These are phyloP conservation scores for Backusella tuberculispora DNA, from an alignment of 192 early-diverging fungal species.

Conservation along the genomic window DNA sequence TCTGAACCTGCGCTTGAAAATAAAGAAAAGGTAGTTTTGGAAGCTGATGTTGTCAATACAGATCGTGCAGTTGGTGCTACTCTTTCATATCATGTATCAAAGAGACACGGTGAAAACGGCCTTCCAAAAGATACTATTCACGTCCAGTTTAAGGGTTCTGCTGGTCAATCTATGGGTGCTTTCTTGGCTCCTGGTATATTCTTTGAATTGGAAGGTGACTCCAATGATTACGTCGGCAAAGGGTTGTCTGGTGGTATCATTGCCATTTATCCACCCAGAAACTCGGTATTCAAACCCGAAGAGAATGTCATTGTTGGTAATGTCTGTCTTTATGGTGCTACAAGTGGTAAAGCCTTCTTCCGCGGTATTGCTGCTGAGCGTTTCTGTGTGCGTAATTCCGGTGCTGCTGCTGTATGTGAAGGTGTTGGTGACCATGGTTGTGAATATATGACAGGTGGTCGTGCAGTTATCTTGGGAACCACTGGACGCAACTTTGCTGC, in stretches of 20 bases:
- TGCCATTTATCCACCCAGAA: slow-evolving; percentile 89
- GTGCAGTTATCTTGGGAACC: slow-evolving; percentile 84
- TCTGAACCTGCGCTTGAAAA: slow-evolving; percentile 71
- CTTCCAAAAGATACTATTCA: slow-evolving; percentile 89
- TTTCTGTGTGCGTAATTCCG: slow-evolving; percentile 98
- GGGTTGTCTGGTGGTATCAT: slow-evolving; percentile 94
- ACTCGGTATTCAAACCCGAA: slow-evolving; percentile 76
- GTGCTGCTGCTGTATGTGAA: slow-evolving; percentile 94
- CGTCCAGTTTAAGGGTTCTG: slow-evolving; percentile 86
- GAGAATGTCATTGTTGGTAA: slow-evolving; percentile 97
- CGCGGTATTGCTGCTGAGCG: slow-evolving; percentile 96
- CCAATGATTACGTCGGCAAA: slow-evolving; percentile 99
- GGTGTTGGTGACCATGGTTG: slow-evolving; percentile 98
- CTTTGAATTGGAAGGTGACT: slow-evolving; percentile 94
- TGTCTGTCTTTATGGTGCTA: slow-evolving; percentile 97
- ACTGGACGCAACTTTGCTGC: slow-evolving; percentile 99
- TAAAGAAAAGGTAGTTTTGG: slow-evolving; percentile 60
- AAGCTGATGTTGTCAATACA: slow-evolving; percentile 84
- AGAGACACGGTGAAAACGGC: slow-evolving; percentile 74
- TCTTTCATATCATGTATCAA: slow-evolving; percentile 89
- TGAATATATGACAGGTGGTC: slow-evolving; percentile 99
- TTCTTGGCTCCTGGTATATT: slow-evolving; percentile 91
- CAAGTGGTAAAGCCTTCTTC: slow-evolving; percentile 89
- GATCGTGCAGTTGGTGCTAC: slow-evolving; percentile 95
- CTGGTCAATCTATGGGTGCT: slow-evolving; percentile 95